These are phyloP conservation scores for Aspergillus japonicus DNA, from an alignment of 2,329 filamentous ascomycete genomes.

Conservation along the genomic window DNA sequence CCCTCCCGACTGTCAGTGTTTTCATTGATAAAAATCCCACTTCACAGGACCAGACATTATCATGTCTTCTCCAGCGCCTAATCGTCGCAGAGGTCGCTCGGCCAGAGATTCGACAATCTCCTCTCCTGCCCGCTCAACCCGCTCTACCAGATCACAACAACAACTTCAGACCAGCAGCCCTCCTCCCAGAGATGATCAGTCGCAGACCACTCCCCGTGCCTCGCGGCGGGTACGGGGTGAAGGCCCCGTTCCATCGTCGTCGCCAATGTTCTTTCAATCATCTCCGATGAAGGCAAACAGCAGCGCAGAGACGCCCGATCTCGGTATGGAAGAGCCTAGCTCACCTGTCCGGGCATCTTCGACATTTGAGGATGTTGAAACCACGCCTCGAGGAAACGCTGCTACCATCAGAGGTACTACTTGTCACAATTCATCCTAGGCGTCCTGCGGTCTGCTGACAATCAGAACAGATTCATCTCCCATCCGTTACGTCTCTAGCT, in stretches of 20 bases:
- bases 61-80: conserved; percentile 47
- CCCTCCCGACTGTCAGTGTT: conserved; percentile 9
- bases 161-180: conserved; percentile 36
- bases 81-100: conserved; percentile 42
- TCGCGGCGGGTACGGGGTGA: conserved; percentile 43
- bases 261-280: conserved; percentile 74
- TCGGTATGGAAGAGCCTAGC: conserved; percentile 46
- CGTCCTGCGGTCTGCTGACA: conserved; percentile 1
- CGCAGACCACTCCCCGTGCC: conserved; percentile 48
- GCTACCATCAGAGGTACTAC: conserved; percentile 41
- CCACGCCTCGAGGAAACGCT: conserved; percentile 43
- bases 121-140: conserved; percentile 37
- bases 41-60: conserved; percentile 15
- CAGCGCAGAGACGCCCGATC: conserved; percentile 40
- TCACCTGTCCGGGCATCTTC: conserved; percentile 47
- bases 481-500: conserved; percentile 86
- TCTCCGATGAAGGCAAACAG: conserved; percentile 53
- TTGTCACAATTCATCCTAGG: neutral
- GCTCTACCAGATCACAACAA: conserved; percentile 32
- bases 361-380: conserved; percentile 42
- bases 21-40: conserved; percentile 1
- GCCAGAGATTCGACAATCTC: conserved; percentile 41
- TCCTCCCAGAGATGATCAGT: conserved; percentile 22
- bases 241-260: conserved; percentile 61
- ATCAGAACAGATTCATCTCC: conserved; percentile 75